A percentile compares a stretch with the other conserved stretches of the same genome.
Conservation (phyloP, 2,329 filamentous ascomycete species). For the Hypoxylon sp. region DNA sequence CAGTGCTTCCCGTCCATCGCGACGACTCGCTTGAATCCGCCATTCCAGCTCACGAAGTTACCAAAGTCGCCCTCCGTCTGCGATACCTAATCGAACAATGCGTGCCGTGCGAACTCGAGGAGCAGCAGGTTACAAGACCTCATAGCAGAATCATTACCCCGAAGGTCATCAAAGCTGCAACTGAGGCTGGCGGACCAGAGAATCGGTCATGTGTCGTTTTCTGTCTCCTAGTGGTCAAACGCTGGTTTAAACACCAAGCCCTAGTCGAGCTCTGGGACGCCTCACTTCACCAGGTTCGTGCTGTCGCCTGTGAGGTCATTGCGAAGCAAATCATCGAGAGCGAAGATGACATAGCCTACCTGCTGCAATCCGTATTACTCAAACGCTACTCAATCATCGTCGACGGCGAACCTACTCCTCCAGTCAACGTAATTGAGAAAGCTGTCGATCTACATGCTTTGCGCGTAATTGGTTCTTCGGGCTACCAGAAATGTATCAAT, state of each 20-base stretch:
- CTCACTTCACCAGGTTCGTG: constrained; percentile 82
- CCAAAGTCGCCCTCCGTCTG: constrained; percentile 87
- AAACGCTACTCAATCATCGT: constrained; percentile 88
- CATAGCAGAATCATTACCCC: constrained; percentile 88
- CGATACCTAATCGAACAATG: constrained; percentile 92
- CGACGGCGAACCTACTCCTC: constrained; percentile 76
- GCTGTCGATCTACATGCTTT: constrained; percentile 94
- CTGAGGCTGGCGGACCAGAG: constrained; percentile 81
- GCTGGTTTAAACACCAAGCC: constrained; percentile 84
- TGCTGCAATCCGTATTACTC: constrained; percentile 84
- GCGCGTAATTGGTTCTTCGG: constrained; percentile 87
- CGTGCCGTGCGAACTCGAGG: constrained; percentile 89
- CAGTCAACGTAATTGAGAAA: constrained; percentile 91
- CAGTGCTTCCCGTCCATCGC: constrained; percentile 75
- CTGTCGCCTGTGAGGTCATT: constrained; percentile 88
- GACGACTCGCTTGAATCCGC: constrained; percentile 72
- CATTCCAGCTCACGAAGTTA: constrained; percentile 83
- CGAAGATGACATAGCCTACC: constrained; percentile 82
- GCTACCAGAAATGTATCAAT: constrained; percentile 94
- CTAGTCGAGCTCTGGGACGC: constrained; percentile 90
- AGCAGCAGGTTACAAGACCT: constrained; percentile 77
- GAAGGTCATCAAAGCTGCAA: constrained; percentile 83
- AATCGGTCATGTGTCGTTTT: constrained; percentile 85
- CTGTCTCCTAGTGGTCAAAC: constrained; percentile 78
- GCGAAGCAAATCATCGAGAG: constrained; percentile 88